These are phyloP conservation scores for Leucocoprinus leucothites DNA, from an alignment of 768 basidiomycete species.

Conservation along the genomic window DNA sequence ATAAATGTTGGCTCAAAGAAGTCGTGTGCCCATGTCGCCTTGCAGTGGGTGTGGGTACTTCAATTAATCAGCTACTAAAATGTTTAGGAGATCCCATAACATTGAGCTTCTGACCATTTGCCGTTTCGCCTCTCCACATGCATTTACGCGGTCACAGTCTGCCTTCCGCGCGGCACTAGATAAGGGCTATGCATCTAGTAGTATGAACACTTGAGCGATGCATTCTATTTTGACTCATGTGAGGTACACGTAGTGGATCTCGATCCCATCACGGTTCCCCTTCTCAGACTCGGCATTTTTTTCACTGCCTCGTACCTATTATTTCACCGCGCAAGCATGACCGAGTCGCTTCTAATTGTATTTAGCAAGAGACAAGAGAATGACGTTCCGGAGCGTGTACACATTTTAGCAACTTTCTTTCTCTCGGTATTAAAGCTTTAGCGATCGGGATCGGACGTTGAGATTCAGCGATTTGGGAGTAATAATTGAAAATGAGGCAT, in stretches of 20 bases:
- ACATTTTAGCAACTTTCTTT: background rate
- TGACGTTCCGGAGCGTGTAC: no score
- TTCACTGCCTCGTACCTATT: slow-evolving; percentile 2
- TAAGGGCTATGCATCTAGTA: background rate
- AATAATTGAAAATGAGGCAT: background rate
- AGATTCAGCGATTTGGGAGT: background rate
- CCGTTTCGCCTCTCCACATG: background rate
- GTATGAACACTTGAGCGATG: no score
- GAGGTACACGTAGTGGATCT: background rate
- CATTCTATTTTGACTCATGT: background rate
- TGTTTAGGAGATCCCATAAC: background rate
- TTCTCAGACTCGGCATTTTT: background rate
- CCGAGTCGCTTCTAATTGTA: background rate
- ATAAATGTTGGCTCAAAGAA: background rate
- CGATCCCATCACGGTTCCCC: no score
- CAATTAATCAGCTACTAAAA: background rate
- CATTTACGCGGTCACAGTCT: background rate
- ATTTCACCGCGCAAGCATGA: background rate
- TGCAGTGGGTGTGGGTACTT: background rate
- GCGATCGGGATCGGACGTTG: background rate
- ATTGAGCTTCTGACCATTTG: background rate
- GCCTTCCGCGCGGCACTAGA: background rate
- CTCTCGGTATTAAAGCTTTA: background rate
- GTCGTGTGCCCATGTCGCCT: background rate
- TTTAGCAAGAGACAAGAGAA: background rate